phyloP scores from a whole-genome alignment of 306 rosid species.

The Pueraria montana region DNA sequence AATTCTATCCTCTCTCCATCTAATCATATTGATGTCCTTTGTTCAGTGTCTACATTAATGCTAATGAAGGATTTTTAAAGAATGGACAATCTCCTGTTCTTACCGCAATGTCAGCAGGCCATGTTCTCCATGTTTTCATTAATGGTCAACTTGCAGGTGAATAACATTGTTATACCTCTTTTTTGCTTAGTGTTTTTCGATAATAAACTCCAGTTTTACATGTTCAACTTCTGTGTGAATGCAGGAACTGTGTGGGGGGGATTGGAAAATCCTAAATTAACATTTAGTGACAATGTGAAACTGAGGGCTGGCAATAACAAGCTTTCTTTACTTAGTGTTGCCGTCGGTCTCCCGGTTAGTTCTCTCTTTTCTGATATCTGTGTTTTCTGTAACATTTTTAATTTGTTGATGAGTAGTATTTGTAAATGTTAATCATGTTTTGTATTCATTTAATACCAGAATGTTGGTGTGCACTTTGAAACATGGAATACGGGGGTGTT shows the following conservation, averaged over 20 bases:
- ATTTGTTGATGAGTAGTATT: constrained; percentile 6
- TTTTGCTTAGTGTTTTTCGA: background rate
- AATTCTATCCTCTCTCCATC: constrained; percentile 20
- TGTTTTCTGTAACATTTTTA: constrained; percentile 28
- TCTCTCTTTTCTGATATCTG: constrained; percentile 20
- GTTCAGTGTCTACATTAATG: constrained; percentile 68
- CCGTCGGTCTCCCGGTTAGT: constrained; percentile 97
- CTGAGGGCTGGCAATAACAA: constrained; percentile 84
- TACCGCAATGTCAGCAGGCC: constrained; percentile 75
- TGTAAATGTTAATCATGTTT: background rate
- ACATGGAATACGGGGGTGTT: constrained; percentile 73
- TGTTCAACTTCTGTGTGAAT: constrained; percentile 36
- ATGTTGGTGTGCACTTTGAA: constrained; percentile 85
- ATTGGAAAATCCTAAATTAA: constrained; percentile 63
- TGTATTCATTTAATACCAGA: constrained; percentile 63
- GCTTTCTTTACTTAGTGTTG: constrained; percentile 82
- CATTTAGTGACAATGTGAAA: constrained; percentile 71
- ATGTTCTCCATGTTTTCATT: constrained; percentile 79
- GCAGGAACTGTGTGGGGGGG: constrained; percentile 82
- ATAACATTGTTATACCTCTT: constrained; percentile 19
- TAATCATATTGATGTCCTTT: constrained; percentile 19
- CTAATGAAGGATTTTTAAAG: constrained; percentile 71
- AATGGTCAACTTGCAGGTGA: constrained; percentile 79
- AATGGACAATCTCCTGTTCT: constrained; percentile 71
- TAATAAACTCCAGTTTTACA: constrained; percentile 39